Evolutionary conservation across 2,329 filamentous ascomycete genomes (phyloP).

Genomic region (Phialophora verrucosa): DNA sequence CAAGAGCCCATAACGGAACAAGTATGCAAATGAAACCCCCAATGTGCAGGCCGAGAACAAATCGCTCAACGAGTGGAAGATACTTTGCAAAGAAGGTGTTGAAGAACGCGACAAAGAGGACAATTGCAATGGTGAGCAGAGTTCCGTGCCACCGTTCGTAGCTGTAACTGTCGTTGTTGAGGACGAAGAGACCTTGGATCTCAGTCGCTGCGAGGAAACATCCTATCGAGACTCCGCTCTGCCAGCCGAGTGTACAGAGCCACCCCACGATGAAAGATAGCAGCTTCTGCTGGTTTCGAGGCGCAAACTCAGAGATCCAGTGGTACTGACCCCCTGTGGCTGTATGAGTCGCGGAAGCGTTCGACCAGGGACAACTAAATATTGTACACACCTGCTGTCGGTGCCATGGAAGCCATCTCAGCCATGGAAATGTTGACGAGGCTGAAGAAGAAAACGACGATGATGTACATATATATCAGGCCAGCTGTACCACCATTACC

Average conservation of each 20-base stretch:
- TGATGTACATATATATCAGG: constrained; percentile 59
- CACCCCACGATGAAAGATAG: constrained; percentile 53
- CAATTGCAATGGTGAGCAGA: constrained; percentile 49
- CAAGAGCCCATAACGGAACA: constrained; percentile 51
- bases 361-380: not conserved
- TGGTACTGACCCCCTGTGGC: constrained; percentile 40
- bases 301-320: constrained; percentile 54
- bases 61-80: constrained; percentile 48
- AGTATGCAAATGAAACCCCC: constrained; percentile 50
- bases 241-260: constrained; percentile 43
- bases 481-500: constrained; percentile 60
- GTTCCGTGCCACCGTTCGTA: constrained; percentile 53
- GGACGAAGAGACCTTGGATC: constrained; percentile 44
- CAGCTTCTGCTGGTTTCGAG: constrained; percentile 48
- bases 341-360: not conserved
- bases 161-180: constrained; percentile 44
- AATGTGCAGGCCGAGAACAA: constrained; percentile 51
- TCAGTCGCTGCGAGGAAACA: constrained; percentile 44
- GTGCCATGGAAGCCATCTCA: constrained; percentile 59
- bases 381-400: constrained; percentile 42
- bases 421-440: constrained; percentile 53
- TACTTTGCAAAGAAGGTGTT: constrained; percentile 50
- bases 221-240: constrained; percentile 42
- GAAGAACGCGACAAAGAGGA: constrained; percentile 47
- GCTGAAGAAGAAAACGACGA: constrained; percentile 53